Conservation (phyloP, 441 rosid genomes). For the Adansonia rubrostipa region DNA sequence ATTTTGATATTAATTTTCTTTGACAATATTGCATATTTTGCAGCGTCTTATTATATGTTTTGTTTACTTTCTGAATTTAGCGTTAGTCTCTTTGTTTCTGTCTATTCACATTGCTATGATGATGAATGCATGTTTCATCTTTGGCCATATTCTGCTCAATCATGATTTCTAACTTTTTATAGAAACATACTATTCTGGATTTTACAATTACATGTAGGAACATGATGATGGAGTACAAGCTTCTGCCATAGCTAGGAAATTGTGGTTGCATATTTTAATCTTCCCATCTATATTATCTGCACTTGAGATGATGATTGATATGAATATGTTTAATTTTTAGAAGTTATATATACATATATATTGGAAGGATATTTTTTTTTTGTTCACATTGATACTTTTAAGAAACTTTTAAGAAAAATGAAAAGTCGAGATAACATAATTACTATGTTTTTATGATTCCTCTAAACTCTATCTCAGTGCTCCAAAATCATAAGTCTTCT, state of each 20-base stretch:
- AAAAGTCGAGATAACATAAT: no score
- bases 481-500: no score
- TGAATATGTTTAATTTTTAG: no score
- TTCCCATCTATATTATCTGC: no score
- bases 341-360: no score
- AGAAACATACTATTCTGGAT: neutral
- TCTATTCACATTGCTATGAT: neutral
- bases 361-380: no score
- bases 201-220: neutral
- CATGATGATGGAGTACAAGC: neutral
- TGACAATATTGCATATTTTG: neutral
- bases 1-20: neutral
- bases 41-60: neutral
- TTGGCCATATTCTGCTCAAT: neutral
- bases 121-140: constrained; percentile 1
- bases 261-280: neutral
- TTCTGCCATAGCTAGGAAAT: neutral
- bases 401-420: no score
- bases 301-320: no score
- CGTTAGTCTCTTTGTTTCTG: neutral
- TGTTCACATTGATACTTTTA: no score
- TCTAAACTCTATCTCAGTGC: no score
- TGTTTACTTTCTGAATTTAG: neutral
- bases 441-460: no score
- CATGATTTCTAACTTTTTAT: constrained; percentile 2